These are phyloP conservation scores for Xylaria sp. DNA, from an alignment of 2,329 filamentous ascomycete species.

Conservation along the genomic window DNA sequence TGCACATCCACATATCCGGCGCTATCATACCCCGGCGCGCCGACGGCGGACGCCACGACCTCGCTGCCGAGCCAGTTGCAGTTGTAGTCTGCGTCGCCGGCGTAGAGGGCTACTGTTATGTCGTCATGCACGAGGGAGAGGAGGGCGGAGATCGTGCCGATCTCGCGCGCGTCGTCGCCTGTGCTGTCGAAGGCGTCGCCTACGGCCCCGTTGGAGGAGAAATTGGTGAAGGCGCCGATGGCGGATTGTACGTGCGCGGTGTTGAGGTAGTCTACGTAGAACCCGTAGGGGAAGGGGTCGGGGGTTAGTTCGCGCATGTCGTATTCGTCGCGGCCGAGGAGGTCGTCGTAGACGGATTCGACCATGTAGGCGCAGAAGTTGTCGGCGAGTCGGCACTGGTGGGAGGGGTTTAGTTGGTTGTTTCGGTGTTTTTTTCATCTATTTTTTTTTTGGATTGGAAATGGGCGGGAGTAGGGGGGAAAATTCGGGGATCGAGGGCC, in stretches of 20 bases:
- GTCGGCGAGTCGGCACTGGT: constrained; percentile 62
- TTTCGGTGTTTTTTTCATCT: background rate
- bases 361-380: constrained; percentile 66
- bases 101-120: constrained; percentile 47
- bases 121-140: constrained; percentile 40
- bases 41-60: constrained; percentile 50
- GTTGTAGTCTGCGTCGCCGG: constrained; percentile 51
- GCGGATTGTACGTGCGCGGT: constrained; percentile 63
- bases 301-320: constrained; percentile 67
- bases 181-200: constrained; percentile 65
- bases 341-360: constrained; percentile 62
- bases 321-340: constrained; percentile 66
- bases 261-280: constrained; percentile 69
- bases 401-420: background rate
- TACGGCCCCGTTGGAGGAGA: constrained; percentile 59
- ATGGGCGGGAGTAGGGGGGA: too few relatives aligned
- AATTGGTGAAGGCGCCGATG: constrained; percentile 70
- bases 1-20: constrained; percentile 62
- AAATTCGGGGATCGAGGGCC: too few relatives aligned
- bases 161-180: constrained; percentile 59
- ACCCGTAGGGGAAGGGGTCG: constrained; percentile 68
- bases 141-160: constrained; percentile 44
- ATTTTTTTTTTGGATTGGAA: too few relatives aligned
- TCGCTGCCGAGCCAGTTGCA: constrained; percentile 51
- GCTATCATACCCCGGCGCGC: constrained; percentile 53